Evolutionary conservation across 768 basidiomycete species (phyloP), one percentile per base, ranked within the genome.

Genomic region (Imleria badia): DNA sequence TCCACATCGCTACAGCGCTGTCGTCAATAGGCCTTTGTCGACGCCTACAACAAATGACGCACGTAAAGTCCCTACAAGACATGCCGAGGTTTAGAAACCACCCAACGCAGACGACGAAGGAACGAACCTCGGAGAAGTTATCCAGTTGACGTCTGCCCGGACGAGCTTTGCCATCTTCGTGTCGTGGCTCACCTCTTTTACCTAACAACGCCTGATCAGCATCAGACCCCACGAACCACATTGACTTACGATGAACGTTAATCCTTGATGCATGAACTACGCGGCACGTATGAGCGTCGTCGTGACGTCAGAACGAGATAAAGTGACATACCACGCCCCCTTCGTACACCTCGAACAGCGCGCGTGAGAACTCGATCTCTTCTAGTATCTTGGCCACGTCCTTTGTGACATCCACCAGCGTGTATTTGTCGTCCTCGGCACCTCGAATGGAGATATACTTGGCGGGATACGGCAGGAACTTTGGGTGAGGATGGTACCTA

Each of bases 271-370:
- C 71, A 95, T 83, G 70, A 91, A 96, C 87, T 92, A 47, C 14
- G 30, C 33, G 17, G 22, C 12, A 34, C 12, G 22, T 9, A 33
- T 69, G 19, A 60, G 59, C 38, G 17, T 42, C 6, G 15, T 38
- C 17, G 30, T 30, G 17, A 23, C 20, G 6, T 14, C 13, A 22
- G 30, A 40, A 29, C 19, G 45, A 40, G 36, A 52, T 11, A 35
- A 61, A 51, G 40, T 8, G 31, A 75, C 77, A 19, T 68, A 90
- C 89, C 57, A 95, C 84, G 5, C 85, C 92, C 13, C 93, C 94
- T 72, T 94, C 92, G 62, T 94, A 96, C 10, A 90, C 73, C 69
- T 95, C 94, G 60, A 94, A 96, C 51, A 93, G 72, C 0, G 91
- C 91, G 30, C 93, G 76, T 20, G 89, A 91, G 39, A 86, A 69